These are phyloP conservation scores for Coprinellus aureogranulatus DNA, from an alignment of 768 basidiomycete species.

Conservation along the genomic window DNA sequence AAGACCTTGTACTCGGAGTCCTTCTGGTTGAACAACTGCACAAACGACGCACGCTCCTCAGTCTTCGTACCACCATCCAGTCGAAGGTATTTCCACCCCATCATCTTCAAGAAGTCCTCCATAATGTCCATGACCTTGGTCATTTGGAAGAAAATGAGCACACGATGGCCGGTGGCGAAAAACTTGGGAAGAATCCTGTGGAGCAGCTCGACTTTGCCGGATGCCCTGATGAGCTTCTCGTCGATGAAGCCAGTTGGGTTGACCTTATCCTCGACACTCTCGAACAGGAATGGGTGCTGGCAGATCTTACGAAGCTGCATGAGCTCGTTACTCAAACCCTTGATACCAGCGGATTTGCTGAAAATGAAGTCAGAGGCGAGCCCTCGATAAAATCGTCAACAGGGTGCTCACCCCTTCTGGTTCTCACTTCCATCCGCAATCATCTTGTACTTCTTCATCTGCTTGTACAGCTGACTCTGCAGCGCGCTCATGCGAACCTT, in stretches of 20 bases:
- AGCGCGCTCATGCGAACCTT: conserved; percentile 93
- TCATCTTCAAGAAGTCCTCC: conserved; percentile 90
- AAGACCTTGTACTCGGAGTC: conserved; percentile 87
- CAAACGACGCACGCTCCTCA: conserved; percentile 86
- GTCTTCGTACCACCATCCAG: conserved; percentile 97
- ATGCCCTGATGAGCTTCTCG: conserved; percentile 79
- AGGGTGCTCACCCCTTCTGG: conserved; percentile 59
- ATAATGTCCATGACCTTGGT: conserved; percentile 99
- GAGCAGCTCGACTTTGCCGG: conserved; percentile 93
- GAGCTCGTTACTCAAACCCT: conserved; percentile 89
- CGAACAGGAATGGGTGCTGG: conserved; percentile 96
- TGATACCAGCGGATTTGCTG: conserved; percentile 74
- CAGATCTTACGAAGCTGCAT: conserved; percentile 99
- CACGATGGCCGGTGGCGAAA: conserved; percentile 87
- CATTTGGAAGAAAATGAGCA: conserved; percentile 99
- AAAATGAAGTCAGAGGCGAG: not conserved
- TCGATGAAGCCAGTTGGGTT: conserved; percentile 80
- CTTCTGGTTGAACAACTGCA: conserved; percentile 85
- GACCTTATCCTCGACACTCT: conserved; percentile 92
- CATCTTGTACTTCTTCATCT: conserved; percentile 99
- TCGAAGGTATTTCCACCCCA: conserved; percentile 83
- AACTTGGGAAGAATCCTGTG: conserved; percentile 93
- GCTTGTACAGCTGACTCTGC: conserved; percentile 90
- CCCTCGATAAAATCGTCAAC: conserved; percentile 1
- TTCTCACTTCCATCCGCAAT: conserved; percentile 77